phyloP scores from a whole-genome alignment of 2,329 filamentous ascomycete genomes.

The Xylariaceae sp. region DNA sequence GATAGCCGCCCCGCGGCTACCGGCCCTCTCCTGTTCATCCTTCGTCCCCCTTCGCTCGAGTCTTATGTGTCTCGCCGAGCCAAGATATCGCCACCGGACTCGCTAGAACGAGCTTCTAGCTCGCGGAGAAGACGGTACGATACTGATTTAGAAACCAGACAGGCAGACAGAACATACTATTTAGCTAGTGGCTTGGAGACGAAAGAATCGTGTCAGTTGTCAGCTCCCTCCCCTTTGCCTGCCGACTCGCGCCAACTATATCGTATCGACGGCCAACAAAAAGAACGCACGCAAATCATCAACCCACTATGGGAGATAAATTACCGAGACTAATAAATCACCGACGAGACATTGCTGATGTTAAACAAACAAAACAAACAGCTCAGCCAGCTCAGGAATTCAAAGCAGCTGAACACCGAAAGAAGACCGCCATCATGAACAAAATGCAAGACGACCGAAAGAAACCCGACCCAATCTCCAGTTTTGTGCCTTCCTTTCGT shows the following conservation, averaged over 20 bases:
- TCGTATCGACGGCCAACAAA: neutral
- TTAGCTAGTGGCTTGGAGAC: neutral
- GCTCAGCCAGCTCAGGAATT: too few relatives aligned
- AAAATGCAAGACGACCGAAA: too few relatives aligned
- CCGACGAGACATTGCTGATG: too few relatives aligned
- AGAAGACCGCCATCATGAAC: too few relatives aligned
- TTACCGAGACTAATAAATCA: neutral
- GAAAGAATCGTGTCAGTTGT: conserved; percentile 8
- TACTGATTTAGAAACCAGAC: neutral
- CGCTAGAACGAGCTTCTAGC: neutral
- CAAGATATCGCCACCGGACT: neutral
- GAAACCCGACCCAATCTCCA: too few relatives aligned
- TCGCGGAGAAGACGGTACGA: neutral
- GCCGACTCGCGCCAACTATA: neutral
- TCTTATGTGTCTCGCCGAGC: neutral
- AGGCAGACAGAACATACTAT: too few relatives aligned
- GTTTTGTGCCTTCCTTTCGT: too few relatives aligned
- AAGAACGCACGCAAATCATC: neutral
- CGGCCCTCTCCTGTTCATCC: neutral
- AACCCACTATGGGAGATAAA: neutral
- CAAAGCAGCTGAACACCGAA: too few relatives aligned
- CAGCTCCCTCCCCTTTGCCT: conserved; percentile 11
- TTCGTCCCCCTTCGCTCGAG: neutral
- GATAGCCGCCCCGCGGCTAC: neutral
- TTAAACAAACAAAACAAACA: too few relatives aligned